Conservation (phyloP, 257 asterid species). For the Phtheirospermum japonicum region DNA sequence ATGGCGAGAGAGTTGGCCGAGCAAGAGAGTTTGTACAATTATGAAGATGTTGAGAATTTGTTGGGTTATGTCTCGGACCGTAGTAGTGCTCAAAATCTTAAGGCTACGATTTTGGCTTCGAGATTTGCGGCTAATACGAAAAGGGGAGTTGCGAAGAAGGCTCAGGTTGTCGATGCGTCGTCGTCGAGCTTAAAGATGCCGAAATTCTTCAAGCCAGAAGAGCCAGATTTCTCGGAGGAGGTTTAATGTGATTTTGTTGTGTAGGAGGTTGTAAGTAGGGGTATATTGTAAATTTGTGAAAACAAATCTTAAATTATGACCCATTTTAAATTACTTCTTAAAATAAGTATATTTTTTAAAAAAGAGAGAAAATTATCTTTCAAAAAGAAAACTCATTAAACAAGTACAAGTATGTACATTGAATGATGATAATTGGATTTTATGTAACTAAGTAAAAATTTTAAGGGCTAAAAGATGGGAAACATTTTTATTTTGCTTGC, state of each 20-base stretch:
- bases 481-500: too few relatives aligned
- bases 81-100: slow-evolving; percentile 44
- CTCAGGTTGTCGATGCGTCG: slow-evolving; percentile 34
- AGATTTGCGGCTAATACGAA: slow-evolving; percentile 74
- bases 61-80: not conserved
- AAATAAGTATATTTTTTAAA: too few relatives aligned
- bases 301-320: not conserved
- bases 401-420: too few relatives aligned
- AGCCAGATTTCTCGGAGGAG: slow-evolving; percentile 76
- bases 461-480: too few relatives aligned
- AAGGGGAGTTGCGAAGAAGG: slow-evolving; percentile 49
- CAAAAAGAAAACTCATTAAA: too few relatives aligned
- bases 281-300: not conserved
- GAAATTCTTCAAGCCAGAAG: slow-evolving; percentile 73
- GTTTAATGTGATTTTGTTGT: slow-evolving; percentile 24
- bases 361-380: too few relatives aligned
- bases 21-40: slow-evolving; percentile 40
- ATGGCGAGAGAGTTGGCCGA: slow-evolving; percentile 54
- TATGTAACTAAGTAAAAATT: too few relatives aligned
- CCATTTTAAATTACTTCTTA: too few relatives aligned
- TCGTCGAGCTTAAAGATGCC: slow-evolving; percentile 85
- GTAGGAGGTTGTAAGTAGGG: slow-evolving; percentile 1
- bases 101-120: slow-evolving; percentile 71
- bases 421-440: too few relatives aligned
- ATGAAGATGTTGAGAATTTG: slow-evolving; percentile 23